Conservation (phyloP, 1,284 basidiomycete genomes). For the Taiwanofungus camphoratus region DNA sequence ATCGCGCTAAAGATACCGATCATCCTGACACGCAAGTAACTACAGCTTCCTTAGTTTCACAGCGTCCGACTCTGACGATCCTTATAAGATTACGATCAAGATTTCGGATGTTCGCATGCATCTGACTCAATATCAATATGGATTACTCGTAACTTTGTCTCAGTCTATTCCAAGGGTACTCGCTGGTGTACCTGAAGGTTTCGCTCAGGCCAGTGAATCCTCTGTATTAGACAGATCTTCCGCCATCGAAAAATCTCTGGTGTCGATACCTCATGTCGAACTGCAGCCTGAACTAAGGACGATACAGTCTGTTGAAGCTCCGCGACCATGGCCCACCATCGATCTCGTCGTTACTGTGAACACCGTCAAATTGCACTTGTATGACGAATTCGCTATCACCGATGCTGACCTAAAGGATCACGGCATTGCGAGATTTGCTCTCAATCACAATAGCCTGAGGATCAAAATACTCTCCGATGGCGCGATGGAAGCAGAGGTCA, state of each 20-base stretch:
- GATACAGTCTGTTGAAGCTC: conserved; percentile 22
- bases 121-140: conserved; percentile 90
- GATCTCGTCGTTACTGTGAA: conserved; percentile 77
- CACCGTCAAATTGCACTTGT: conserved; percentile 88
- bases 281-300: conserved; percentile 55
- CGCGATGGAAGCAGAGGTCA: conserved; percentile 81
- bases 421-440: conserved; percentile 82
- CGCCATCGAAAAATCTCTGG: background rate
- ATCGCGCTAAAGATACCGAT: conserved; percentile 43
- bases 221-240: conserved; percentile 6
- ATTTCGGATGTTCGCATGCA: conserved; percentile 90
- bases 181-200: conserved; percentile 34
- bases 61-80: conserved; percentile 3
- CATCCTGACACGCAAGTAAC: conserved; percentile 70
- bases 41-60: background rate
- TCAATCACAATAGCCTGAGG: conserved; percentile 77
- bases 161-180: conserved; percentile 75
- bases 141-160: conserved; percentile 66
- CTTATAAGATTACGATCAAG: conserved; percentile 56
- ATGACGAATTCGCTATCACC: conserved; percentile 61
- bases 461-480: conserved; percentile 84
- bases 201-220: conserved; percentile 19
- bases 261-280: conserved; percentile 28
- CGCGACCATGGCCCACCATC: conserved; percentile 53
- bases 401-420: conserved; percentile 66